Conservation (phyloP, 768 basidiomycete species). For the Boletellus sp. region DNA sequence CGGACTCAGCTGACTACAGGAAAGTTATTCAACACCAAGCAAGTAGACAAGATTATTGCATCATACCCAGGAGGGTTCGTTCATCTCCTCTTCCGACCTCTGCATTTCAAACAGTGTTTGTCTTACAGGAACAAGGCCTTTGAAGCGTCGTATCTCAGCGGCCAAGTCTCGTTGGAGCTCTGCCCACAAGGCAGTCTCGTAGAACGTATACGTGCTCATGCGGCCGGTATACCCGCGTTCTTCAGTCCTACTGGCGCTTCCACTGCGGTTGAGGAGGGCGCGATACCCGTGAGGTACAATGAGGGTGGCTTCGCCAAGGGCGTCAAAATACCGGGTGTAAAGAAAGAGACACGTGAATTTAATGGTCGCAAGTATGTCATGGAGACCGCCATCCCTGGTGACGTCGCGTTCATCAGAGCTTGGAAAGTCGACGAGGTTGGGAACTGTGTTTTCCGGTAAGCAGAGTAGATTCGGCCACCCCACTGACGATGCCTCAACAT, state of each 20-base stretch:
- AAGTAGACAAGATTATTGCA: conserved; percentile 80
- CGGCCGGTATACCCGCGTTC: conserved; percentile 91
- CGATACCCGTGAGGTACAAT: conserved; percentile 77
- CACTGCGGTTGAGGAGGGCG: conserved; percentile 77
- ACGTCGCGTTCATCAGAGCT: conserved; percentile 82
- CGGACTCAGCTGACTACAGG: conserved; percentile 39
- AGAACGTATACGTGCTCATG: conserved; percentile 84
- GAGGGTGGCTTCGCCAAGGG: conserved; percentile 69
- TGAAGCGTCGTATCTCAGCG: conserved; percentile 74
- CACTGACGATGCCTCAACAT: not conserved
- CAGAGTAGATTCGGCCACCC: not conserved
- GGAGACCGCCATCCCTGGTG: conserved; percentile 75
- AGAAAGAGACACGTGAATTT: conserved; percentile 74
- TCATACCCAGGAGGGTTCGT: conserved; percentile 85
- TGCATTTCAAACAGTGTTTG: not conserved
- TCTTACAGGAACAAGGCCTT: conserved; percentile 77
- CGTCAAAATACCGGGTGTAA: conserved; percentile 66
- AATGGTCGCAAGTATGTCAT: conserved; percentile 78
- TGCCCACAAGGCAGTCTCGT: conserved; percentile 90
- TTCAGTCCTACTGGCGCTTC: conserved; percentile 87
- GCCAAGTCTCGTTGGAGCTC: conserved; percentile 79
- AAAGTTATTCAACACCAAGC: conserved; percentile 66
- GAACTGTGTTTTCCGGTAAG: conserved; percentile 84
- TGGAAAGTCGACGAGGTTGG: conserved; percentile 93
- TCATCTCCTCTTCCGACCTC: not conserved